phyloP scores from a whole-genome alignment of 2,329 filamentous ascomycete species.

The Phaeosphaeriaceae sp. region DNA sequence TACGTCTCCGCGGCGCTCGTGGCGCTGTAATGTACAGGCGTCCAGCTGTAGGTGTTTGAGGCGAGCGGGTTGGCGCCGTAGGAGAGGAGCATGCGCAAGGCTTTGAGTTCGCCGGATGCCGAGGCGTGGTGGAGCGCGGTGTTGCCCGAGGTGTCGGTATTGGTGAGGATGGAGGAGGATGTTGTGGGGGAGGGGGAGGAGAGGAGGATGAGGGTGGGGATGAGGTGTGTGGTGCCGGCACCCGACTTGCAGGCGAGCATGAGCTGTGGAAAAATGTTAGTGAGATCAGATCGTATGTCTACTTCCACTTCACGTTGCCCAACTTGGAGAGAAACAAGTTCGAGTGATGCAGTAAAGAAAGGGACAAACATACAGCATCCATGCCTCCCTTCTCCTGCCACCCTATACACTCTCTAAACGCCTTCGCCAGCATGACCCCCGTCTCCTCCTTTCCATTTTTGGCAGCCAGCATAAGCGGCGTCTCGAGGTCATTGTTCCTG shows the following conservation, averaged over 20 bases:
- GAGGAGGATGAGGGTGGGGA: constrained; percentile 46
- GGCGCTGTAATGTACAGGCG: constrained; percentile 80
- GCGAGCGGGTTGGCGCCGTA: constrained; percentile 78
- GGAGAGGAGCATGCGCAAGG: constrained; percentile 76
- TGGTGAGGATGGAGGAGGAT: constrained; percentile 38
- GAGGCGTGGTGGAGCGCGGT: constrained; percentile 87
- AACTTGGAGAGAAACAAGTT: too few relatives aligned
- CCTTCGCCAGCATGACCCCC: constrained; percentile 72
- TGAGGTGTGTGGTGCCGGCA: constrained; percentile 54
- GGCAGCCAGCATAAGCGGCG: constrained; percentile 81
- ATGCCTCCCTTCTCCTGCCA: constrained; percentile 72
- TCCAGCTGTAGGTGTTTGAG: constrained; percentile 81
- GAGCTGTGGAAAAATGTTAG: constrained; percentile 30
- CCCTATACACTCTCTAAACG: constrained; percentile 68
- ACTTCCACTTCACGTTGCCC: too few relatives aligned
- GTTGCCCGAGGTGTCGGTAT: constrained; percentile 75
- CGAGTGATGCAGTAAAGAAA: not conserved
- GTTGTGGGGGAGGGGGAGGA: constrained; percentile 35
- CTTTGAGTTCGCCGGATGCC: constrained; percentile 79
- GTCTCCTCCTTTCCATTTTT: constrained; percentile 73
- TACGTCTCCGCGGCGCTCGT: constrained; percentile 86
- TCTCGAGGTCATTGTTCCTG: constrained; percentile 80
- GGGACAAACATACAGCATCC: constrained; percentile 64
- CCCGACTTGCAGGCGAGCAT: constrained; percentile 49
- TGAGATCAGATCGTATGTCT: not conserved